Base-by-base conservation (phyloP, 176 grass and related monocot genomes). In the Dactylis glomerata region DNA sequence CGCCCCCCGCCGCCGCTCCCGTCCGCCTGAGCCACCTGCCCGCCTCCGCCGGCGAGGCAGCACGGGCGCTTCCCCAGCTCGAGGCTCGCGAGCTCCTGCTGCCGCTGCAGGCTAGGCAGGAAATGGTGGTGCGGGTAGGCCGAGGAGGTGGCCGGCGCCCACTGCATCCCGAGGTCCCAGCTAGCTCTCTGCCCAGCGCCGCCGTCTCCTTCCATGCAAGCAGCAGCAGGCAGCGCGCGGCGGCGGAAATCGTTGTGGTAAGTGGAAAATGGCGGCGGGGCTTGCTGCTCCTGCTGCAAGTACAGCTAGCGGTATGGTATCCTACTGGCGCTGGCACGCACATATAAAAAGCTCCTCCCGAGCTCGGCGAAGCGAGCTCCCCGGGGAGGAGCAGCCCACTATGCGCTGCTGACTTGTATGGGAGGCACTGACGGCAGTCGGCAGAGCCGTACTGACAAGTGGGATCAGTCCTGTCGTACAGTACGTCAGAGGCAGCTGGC, bases 11-110 rank as follows among this genome's bases (percentile, higher is more conserved):
- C 34, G 20, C 73, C 54, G n/a, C 9, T 56, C 24, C 34, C 72
- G 28, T 75, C 34, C 19, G 36, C n/a, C 61, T 37, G 86, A 45
- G 47, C 80, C 61, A 15, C 27, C 24, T 65, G 70, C 17, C 26
- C 33, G 28, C 81, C 77, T 17, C 26, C 33, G 28, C 81, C 77
- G 64, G 54, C 49, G 78, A 46, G 45, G 79, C 27, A 86, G 82
- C 73, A 85, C 4, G 87, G 89, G 37, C 85, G 89, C 85, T 94
- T 94, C 8, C 92, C 94, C 17, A 97, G 87, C 65, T 97, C 86
- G 26, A 94, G 84, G 61, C 89, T 87, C 6, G 89, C 86, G 54
- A 90, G 86, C 57, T 92, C 82, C 65, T 90, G 78, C 67, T 85
- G 79, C 75, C 70, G 73, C 42, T 49, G 83, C 0, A 74, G 87